Conservation (phyloP, 495 filamentous ascomycete species). For the Aspergillus homomorphus region DNA sequence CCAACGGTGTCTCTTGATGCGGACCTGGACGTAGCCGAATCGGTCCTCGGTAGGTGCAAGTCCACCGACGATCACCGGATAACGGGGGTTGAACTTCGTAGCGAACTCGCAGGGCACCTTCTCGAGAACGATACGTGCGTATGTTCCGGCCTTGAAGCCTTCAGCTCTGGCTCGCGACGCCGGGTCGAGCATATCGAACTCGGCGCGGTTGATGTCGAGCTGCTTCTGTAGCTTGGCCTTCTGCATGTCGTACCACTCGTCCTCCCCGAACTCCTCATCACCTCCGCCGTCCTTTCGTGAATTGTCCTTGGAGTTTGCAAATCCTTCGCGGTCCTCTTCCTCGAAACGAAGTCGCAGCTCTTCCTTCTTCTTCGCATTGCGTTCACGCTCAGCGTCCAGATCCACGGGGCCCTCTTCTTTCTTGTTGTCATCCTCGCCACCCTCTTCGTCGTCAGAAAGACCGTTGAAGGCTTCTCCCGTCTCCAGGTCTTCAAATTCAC, state of each 20-base stretch:
- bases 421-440: constrained; percentile 33
- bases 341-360: constrained; percentile 93
- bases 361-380: constrained; percentile 88
- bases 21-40: constrained; percentile 90
- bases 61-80: constrained; percentile 85
- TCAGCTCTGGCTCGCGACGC: constrained; percentile 75
- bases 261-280: constrained; percentile 83
- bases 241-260: constrained; percentile 97
- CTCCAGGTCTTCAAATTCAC: constrained; percentile 87
- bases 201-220: constrained; percentile 86
- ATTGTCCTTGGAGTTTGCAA: constrained; percentile 77
- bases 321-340: constrained; percentile 93
- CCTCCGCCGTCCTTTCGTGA: constrained; percentile 57
- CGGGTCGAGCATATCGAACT: constrained; percentile 83
- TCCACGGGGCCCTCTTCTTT: constrained; percentile 39
- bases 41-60: constrained; percentile 88
- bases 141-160: constrained; percentile 89
- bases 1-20: constrained; percentile 97
- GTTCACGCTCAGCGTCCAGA: constrained; percentile 81
- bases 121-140: constrained; percentile 84
- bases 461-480: constrained; percentile 59
- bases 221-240: constrained; percentile 95
- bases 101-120: constrained; percentile 90
- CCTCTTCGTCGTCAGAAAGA: constrained; percentile 43
- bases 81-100: constrained; percentile 77